These are phyloP conservation scores for Diaporthe eres DNA, from an alignment of 2,329 filamentous ascomycete species.

Conservation along the genomic window DNA sequence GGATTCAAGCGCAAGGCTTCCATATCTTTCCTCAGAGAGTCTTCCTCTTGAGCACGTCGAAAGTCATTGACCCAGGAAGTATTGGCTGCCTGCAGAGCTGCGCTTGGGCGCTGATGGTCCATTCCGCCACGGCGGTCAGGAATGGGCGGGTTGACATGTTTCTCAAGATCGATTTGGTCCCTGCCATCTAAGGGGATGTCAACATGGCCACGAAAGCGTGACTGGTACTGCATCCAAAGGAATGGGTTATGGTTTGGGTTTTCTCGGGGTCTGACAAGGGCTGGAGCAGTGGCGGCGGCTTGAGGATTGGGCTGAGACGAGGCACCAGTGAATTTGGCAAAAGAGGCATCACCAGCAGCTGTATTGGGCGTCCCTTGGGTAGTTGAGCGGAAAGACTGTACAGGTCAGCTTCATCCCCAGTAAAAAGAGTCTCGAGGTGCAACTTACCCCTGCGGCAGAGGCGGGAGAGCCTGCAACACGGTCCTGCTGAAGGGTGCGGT, in stretches of 20 bases:
- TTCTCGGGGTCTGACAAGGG: background rate
- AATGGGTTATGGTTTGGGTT: constrained; percentile 9
- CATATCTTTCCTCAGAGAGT: background rate
- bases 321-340: constrained; percentile 31
- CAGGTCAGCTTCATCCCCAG: background rate
- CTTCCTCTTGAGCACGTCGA: constrained; percentile 13
- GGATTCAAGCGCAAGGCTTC: constrained; percentile 1
- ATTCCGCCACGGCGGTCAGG: constrained; percentile 17
- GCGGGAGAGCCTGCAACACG: constrained; percentile 58
- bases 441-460: constrained; percentile 46
- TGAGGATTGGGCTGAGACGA: constrained; percentile 11
- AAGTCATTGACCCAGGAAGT: constrained; percentile 36
- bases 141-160: constrained; percentile 18
- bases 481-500: constrained; percentile 81
- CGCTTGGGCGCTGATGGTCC: constrained; percentile 16
- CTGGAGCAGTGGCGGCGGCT: background rate
- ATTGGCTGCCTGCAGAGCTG: constrained; percentile 14
- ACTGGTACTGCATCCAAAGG: constrained; percentile 14
- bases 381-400: constrained; percentile 34
- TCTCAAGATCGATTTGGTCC: constrained; percentile 5
- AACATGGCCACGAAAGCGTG: background rate
- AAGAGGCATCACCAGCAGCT: constrained; percentile 33
- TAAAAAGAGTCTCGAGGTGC: background rate
- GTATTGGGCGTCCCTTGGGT: constrained; percentile 30
- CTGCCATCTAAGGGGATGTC: constrained; percentile 12